Evolutionary conservation across 2,329 filamentous ascomycete genomes (phyloP), one percentile per base, ranked within the genome.

Genomic region (Pyricularia sp.): DNA sequence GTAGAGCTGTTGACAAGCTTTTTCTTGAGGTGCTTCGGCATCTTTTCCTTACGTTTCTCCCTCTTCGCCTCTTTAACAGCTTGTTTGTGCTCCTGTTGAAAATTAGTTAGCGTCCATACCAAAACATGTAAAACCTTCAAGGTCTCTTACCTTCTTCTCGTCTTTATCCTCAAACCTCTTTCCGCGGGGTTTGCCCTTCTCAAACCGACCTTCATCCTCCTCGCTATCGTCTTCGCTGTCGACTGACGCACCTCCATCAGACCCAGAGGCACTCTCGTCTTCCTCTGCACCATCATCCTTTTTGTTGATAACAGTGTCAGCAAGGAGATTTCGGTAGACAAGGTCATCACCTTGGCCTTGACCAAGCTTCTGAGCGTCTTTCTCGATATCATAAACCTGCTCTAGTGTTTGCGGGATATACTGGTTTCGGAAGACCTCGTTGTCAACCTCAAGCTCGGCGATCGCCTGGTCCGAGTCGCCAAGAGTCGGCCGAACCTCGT

Each of bases 11-110:
- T 85, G 30, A 97, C 87, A 69, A 97, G 80, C 77, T 91, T 92
- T 84, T 97, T 98, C 86, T 99, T 99, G 42, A 97, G 73, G 77
- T 96, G 89, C 81, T 99, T 99, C 0, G 95, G 94, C 81, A 99
- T 97, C 84, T 99, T 99, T 4, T 92, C 91, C 79, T 94, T 92
- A 70, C 95, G 84, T 82, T 96, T 93, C 79, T 97, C 94, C 50
- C 93, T 89, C 82, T 97, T 97, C 75, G 94, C 94, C 75, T 97
- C 94, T 81, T 98, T 99, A 73, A 97, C 91, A 1, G 91, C 90
- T 77, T 88, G 87, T 79, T 99, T 99, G 78, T 97, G 95, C 72
- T 78, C 77, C 82, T 85, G 69, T 33, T 55, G 17, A 25, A 68
- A 76, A 76, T 71, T 26, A 69, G 64, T 64, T 20, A 50, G 42